Percentiles rank a stretch among this genome's conserved stretches.
These are phyloP conservation scores for Alloascoidea hylecoeti DNA, from an alignment of 805 yeast species.

Conservation along the genomic window DNA sequence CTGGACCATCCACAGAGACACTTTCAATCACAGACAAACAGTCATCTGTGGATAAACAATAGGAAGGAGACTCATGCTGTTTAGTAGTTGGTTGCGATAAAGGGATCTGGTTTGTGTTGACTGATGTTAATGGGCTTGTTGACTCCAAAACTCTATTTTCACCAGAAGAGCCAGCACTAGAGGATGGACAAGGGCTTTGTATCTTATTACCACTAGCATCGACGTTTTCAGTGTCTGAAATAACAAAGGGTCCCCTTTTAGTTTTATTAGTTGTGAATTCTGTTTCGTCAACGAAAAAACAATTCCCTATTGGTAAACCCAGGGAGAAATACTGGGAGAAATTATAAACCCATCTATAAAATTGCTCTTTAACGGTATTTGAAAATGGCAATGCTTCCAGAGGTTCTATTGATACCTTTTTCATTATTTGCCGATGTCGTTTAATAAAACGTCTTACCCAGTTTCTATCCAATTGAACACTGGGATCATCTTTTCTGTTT, in stretches of 20 bases:
- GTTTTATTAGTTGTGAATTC: not conserved
- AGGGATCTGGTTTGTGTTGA: not conserved
- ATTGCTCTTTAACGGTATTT: not conserved
- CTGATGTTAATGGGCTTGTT: not conserved
- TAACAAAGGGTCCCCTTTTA: conserved; percentile 1
- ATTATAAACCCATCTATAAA: not conserved
- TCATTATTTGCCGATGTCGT: not conserved
- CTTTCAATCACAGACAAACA: not conserved
- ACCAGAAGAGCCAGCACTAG: not conserved
- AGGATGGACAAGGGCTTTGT: not conserved
- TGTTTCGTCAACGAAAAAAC: not conserved
- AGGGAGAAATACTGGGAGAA: not conserved
- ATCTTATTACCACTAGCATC: not conserved
- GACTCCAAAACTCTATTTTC: too few relatives aligned
- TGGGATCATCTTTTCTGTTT: not conserved
- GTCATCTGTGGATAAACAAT: not conserved
- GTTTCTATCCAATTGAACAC: not conserved
- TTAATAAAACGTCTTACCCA: not conserved
- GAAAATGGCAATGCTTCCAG: not conserved
- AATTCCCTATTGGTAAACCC: not conserved
- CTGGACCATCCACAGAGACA: not conserved
- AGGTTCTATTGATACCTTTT: not conserved
- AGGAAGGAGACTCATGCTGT: not conserved
- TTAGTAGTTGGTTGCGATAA: too few relatives aligned
- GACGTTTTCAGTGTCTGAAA: not conserved